Evolutionary conservation across 176 grass and related monocot species (phyloP).

Genomic region (Ampelocalamus luodianensis): DNA sequence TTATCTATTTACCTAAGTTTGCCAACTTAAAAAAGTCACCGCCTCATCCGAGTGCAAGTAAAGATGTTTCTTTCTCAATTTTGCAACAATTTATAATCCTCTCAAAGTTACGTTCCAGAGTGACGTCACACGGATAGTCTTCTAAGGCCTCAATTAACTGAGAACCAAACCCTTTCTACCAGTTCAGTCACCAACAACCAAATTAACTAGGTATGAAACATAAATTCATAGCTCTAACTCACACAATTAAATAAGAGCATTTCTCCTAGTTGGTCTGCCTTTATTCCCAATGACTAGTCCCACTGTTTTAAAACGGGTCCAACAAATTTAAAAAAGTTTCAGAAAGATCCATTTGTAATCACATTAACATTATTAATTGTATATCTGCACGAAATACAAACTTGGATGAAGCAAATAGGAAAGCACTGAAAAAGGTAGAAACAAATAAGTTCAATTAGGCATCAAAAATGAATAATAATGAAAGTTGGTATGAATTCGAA

Average conservation of each 20-base stretch:
- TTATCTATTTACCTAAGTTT: neutral
- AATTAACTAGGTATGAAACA: constrained; percentile 28
- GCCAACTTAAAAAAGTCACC: neutral
- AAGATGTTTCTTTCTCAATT: neutral
- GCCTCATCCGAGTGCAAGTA: neutral
- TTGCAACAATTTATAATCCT: neutral
- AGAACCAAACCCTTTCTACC: constrained; percentile 8
- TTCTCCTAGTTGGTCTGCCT: neutral
- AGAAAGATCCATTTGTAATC: neutral
- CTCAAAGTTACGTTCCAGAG: neutral
- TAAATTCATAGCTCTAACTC: constrained; percentile 19
- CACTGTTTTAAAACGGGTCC: neutral
- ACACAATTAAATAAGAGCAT: neutral
- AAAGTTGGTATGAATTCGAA: neutral
- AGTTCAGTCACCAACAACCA: constrained; percentile 33
- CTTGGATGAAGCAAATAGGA: neutral
- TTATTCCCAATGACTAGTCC: constrained; percentile 24
- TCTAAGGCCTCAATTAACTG: neutral
- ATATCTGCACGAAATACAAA: neutral
- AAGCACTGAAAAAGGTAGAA: neutral
- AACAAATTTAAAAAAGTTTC: neutral
- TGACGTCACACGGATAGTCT: neutral
- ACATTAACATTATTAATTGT: neutral
- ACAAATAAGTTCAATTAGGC: neutral
- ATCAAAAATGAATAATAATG: neutral